phyloP scores from a whole-genome alignment of 345 rosid species.

The Cardamine resedifolia region DNA sequence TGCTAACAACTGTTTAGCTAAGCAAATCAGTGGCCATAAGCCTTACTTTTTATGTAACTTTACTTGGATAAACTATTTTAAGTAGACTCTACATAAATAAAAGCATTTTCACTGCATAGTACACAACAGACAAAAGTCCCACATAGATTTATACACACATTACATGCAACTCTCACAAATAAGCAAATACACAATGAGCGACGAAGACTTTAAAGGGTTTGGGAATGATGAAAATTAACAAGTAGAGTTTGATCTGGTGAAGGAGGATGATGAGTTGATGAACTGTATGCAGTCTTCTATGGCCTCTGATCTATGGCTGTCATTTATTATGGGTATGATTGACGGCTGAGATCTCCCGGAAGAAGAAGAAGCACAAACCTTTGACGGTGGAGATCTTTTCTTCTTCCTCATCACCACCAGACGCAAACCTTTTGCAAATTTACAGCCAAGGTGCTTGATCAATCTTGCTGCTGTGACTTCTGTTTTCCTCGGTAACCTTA shows the following conservation, averaged over 20 bases:
- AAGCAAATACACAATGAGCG: neutral
- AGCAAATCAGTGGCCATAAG: neutral
- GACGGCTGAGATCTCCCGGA: slow-evolving; percentile 47
- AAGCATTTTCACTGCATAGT: neutral
- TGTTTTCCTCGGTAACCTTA: slow-evolving; percentile 46
- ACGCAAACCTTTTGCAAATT: slow-evolving; percentile 50
- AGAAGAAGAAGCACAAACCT: slow-evolving; percentile 44
- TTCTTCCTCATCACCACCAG: slow-evolving; percentile 44
- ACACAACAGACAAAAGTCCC: slow-evolving; percentile 1
- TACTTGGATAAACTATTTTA: neutral
- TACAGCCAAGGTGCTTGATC: slow-evolving; percentile 54
- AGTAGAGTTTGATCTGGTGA: slow-evolving; percentile 57
- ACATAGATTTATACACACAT: neutral
- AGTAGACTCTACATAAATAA: neutral
- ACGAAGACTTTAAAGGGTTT: neutral
- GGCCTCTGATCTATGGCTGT: slow-evolving; percentile 63
- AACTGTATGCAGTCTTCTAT: slow-evolving; percentile 84
- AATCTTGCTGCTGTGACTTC: slow-evolving; percentile 44
- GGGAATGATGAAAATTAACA: slow-evolving; percentile 20
- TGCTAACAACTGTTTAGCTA: neutral
- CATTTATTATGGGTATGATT: slow-evolving; percentile 43
- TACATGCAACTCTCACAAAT: slow-evolving; percentile 6
- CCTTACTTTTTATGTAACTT: neutral
- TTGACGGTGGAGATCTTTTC: slow-evolving; percentile 33
- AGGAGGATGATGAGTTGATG: slow-evolving; percentile 67